Percentiles rank a stretch among this genome's conserved stretches.
phyloP scores from a whole-genome alignment of 2,329 filamentous ascomycete species.

The Pyrenophora tritici-repentis region DNA sequence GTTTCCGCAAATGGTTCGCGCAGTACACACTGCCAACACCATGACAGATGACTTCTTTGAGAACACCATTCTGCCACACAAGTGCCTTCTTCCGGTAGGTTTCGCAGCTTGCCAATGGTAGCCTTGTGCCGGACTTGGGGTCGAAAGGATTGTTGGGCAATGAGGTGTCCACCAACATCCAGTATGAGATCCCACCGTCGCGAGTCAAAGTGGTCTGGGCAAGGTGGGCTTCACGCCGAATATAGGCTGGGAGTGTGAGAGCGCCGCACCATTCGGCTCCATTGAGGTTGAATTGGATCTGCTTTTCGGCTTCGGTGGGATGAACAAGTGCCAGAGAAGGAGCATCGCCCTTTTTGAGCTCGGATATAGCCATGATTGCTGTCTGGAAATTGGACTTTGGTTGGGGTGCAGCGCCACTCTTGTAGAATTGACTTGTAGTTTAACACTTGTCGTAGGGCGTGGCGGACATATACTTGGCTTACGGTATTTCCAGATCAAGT shows the following conservation, averaged over 20 bases:
- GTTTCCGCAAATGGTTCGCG: conserved; percentile 66
- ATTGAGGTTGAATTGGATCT: conserved; percentile 59
- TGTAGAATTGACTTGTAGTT: not conserved
- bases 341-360: conserved; percentile 56
- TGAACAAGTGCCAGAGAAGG: conserved; percentile 59
- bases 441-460: conserved; percentile 13
- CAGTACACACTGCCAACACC: conserved; percentile 84
- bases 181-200: conserved; percentile 62
- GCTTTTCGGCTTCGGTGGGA: conserved; percentile 60
- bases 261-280: conserved; percentile 63
- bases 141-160: conserved; percentile 40
- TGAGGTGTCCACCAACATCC: conserved; percentile 61
- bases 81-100: conserved; percentile 57
- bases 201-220: conserved; percentile 57
- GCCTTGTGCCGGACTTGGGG: conserved; percentile 46
- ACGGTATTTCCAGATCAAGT: conserved; percentile 1
- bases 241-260: conserved; percentile 60
- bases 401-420: not conserved
- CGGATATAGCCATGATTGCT: conserved; percentile 32
- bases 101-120: conserved; percentile 64
- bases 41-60: conserved; percentile 66
- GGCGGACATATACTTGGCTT: conserved; percentile 1
- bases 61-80: conserved; percentile 53
- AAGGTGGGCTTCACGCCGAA: conserved; percentile 62
- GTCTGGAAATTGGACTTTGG: not conserved